Percentiles rank a stretch among this genome's conserved stretches.
phyloP scores from a whole-genome alignment of 2,329 filamentous ascomycete genomes.

The Fragosphaeria purpurea region DNA sequence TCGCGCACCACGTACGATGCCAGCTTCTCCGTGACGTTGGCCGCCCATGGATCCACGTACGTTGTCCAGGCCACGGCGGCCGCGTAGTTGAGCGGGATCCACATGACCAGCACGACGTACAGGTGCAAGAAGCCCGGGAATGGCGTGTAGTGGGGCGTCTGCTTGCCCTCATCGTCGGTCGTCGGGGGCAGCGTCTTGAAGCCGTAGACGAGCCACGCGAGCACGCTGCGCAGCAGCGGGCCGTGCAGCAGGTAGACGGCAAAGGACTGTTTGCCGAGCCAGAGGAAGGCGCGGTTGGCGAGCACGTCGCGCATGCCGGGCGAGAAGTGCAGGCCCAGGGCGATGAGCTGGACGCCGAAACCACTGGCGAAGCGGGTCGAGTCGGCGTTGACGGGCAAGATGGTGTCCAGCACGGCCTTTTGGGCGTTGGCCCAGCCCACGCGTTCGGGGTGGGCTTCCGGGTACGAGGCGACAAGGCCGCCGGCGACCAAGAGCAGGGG shows the following conservation, averaged over 20 bases:
- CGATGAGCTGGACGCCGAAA: conserved; percentile 30
- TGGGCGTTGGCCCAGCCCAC: conserved; percentile 43
- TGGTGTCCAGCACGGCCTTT: conserved; percentile 28
- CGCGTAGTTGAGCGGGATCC: conserved; percentile 36
- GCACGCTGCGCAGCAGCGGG: conserved; percentile 45
- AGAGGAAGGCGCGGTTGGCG: conserved; percentile 45
- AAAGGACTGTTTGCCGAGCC: conserved; percentile 54
- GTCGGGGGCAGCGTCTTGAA: conserved; percentile 27
- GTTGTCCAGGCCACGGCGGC: conserved; percentile 40
- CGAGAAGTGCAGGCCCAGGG: conserved; percentile 43
- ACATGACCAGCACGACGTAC: conserved; percentile 30
- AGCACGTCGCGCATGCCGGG: conserved; percentile 40
- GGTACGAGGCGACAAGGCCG: conserved; percentile 49
- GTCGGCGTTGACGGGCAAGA: conserved; percentile 38
- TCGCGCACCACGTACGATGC: conserved; percentile 15
- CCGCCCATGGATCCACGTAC: conserved; percentile 43
- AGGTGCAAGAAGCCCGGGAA: conserved; percentile 28
- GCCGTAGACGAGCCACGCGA: conserved; percentile 51
- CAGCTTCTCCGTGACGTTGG: conserved; percentile 30
- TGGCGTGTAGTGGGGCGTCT: conserved; percentile 6
- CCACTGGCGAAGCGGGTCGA: conserved; percentile 31
- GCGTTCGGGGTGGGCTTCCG: conserved; percentile 44
- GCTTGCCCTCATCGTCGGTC: conserved; percentile 25
- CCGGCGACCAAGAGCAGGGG: conserved; percentile 40
- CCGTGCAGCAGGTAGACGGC: conserved; percentile 56